phyloP scores from a whole-genome alignment of 805 yeast species.

The Ogataea polymorpha region DNA sequence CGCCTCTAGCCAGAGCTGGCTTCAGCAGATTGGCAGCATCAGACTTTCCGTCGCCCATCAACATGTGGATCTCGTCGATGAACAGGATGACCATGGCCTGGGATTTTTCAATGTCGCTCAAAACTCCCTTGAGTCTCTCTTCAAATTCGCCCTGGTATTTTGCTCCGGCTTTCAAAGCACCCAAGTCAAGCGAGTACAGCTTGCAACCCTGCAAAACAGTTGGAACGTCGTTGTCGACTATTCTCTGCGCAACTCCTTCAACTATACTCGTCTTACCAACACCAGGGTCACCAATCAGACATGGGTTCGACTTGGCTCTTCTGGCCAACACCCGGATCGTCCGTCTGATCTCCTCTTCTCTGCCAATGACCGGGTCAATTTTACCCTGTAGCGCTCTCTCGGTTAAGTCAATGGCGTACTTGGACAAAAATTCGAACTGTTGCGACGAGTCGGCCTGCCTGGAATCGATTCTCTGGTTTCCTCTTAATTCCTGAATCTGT shows the following conservation, averaged over 20 bases:
- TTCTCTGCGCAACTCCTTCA: constrained; percentile 98
- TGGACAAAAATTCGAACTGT: constrained; percentile 75
- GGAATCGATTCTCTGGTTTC: constrained; percentile 87
- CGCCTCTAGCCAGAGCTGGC: constrained; percentile 96
- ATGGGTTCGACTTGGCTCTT: constrained; percentile 95
- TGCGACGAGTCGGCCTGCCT: constrained; percentile 90
- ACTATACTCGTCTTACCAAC: constrained; percentile 98
- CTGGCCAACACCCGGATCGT: constrained; percentile 95
- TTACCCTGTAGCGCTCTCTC: constrained; percentile 91
- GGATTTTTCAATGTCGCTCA: constrained; percentile 88
- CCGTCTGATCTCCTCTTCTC: constrained; percentile 97
- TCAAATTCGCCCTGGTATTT: constrained; percentile 98
- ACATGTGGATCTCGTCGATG: constrained; percentile 98
- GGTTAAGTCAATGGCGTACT: constrained; percentile 92
- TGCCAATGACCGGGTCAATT: constrained; percentile 96
- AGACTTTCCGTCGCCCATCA: constrained; percentile 98
- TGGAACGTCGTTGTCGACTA: constrained; percentile 94
- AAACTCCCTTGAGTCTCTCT: constrained; percentile 95
- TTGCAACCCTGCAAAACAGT: constrained; percentile 76
- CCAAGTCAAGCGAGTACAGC: constrained; percentile 85
- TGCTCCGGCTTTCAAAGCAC: constrained; percentile 98
- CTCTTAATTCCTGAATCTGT: constrained; percentile 79
- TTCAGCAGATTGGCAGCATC: constrained; percentile 96
- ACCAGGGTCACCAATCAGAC: constrained; percentile 98
- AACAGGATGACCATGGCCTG: constrained; percentile 83